These are phyloP conservation scores for Carex myosuroides DNA, from an alignment of 176 grass and related monocot genomes.

Conservation along the genomic window DNA sequence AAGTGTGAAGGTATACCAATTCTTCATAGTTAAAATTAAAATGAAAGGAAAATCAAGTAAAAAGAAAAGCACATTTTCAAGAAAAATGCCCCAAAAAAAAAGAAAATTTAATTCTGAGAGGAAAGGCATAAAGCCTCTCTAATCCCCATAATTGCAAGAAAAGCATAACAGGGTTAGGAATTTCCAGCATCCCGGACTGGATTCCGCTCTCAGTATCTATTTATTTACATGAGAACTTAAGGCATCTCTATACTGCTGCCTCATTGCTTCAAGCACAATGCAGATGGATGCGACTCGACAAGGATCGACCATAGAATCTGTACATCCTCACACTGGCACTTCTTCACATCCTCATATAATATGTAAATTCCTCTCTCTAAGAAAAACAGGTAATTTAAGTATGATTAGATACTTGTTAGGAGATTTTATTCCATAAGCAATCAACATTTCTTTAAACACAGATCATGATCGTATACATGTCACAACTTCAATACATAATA, in stretches of 20 bases:
- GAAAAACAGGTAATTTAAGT: not conserved
- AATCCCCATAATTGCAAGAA: slow-evolving; percentile 15
- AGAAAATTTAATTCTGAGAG: slow-evolving; percentile 2
- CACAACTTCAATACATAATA: not conserved
- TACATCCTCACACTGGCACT: slow-evolving; percentile 94
- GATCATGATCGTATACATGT: not conserved
- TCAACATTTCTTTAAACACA: not conserved
- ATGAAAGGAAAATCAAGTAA: not conserved
- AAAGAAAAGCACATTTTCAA: slow-evolving; percentile 12
- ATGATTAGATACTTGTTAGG: not conserved
- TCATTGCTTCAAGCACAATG: slow-evolving; percentile 67
- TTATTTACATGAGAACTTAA: slow-evolving; percentile 25
- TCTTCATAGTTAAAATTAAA: not conserved
- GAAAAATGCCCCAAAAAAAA: not conserved
- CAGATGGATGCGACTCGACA: slow-evolving; percentile 65
- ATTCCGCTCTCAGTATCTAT: slow-evolving; percentile 13
- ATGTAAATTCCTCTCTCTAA: slow-evolving; percentile 85
- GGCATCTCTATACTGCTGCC: not conserved
- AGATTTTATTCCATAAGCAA: not conserved
- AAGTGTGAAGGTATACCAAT: not conserved
- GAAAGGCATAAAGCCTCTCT: slow-evolving; percentile 25
- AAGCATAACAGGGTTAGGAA: slow-evolving; percentile 21
- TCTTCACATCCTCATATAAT: slow-evolving; percentile 96
- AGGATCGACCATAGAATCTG: slow-evolving; percentile 96
- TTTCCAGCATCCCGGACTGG: slow-evolving; percentile 14